Evolutionary conservation across 1,284 basidiomycete species (phyloP).

Genomic region (Ganoderma resinaceum): DNA sequence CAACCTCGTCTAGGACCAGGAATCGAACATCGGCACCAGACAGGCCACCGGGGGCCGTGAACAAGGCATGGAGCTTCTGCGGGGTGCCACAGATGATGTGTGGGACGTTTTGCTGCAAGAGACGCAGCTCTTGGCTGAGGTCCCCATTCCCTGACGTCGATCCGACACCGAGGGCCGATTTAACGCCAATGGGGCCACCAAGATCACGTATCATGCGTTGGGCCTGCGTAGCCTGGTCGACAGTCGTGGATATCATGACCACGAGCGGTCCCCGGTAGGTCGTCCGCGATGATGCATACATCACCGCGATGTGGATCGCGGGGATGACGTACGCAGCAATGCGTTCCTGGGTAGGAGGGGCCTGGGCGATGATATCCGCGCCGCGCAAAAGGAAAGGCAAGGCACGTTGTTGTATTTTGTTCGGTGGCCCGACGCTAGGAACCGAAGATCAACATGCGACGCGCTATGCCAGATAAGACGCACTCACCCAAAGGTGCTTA

Average conservation of each 20-base stretch:
- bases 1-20: constrained; percentile 95
- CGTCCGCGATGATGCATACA: constrained; percentile 55
- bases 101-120: constrained; percentile 89
- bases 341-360: constrained; percentile 96
- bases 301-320: constrained; percentile 87
- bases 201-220: constrained; percentile 97
- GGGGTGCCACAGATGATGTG: constrained; percentile 98
- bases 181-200: constrained; percentile 89
- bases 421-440: constrained; percentile 90
- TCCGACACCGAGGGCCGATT: constrained; percentile 88
- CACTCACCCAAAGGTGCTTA: constrained; percentile 92
- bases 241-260: constrained; percentile 95
- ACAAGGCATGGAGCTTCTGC: constrained; percentile 93
- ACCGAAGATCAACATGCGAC: constrained; percentile 22
- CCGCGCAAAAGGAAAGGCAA: constrained; percentile 94
- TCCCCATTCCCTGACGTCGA: constrained; percentile 69
- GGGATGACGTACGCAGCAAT: constrained; percentile 98
- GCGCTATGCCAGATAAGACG: constrained; percentile 10
- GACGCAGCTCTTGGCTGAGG: constrained; percentile 79
- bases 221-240: constrained; percentile 98
- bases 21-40: constrained; percentile 86
- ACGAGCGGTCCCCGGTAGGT: constrained; percentile 83
- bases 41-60: constrained; percentile 82
- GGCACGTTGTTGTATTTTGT: constrained; percentile 98
- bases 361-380: constrained; percentile 97